Conservation (phyloP, 169 alveolate genomes). For the Plasmodium fragile region DNA sequence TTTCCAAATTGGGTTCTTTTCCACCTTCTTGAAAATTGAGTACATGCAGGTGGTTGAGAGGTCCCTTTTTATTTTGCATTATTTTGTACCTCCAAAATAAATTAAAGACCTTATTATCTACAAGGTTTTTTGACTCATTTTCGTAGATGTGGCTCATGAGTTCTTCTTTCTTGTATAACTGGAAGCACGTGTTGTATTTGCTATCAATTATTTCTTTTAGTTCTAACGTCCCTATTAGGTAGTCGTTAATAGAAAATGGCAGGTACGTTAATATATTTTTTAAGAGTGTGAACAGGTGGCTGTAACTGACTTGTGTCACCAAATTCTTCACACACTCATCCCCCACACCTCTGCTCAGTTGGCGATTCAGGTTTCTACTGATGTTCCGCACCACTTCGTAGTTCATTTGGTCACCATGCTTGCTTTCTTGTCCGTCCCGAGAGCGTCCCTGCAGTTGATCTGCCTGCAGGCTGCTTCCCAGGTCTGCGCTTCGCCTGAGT, state of each 20-base stretch:
- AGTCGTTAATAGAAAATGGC: slow-evolving; percentile 62
- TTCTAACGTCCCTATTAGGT: slow-evolving; percentile 46
- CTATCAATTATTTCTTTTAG: slow-evolving; percentile 51
- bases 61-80: slow-evolving; percentile 38
- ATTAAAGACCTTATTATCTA: slow-evolving; percentile 35
- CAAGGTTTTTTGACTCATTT: slow-evolving; percentile 44
- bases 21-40: slow-evolving; percentile 25
- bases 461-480: neutral
- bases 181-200: slow-evolving; percentile 67
- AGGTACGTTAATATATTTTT: slow-evolving; percentile 57
- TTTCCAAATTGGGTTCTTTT: slow-evolving; percentile 21
- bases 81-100: slow-evolving; percentile 39
- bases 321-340: slow-evolving; percentile 42
- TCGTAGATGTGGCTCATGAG: slow-evolving; percentile 58
- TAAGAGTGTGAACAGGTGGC: slow-evolving; percentile 41
- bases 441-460: neutral
- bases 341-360: slow-evolving; percentile 63
- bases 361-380: slow-evolving; percentile 32
- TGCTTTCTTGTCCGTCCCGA: neutral
- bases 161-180: slow-evolving; percentile 42
- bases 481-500: too few relatives aligned
- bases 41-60: slow-evolving; percentile 31
- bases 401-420: neutral
- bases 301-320: slow-evolving; percentile 63
- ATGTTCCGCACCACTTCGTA: slow-evolving; percentile 33